Evolutionary conservation across 768 basidiomycete species (phyloP).

Genomic region (Boletus pseudo-olivaceus): DNA sequence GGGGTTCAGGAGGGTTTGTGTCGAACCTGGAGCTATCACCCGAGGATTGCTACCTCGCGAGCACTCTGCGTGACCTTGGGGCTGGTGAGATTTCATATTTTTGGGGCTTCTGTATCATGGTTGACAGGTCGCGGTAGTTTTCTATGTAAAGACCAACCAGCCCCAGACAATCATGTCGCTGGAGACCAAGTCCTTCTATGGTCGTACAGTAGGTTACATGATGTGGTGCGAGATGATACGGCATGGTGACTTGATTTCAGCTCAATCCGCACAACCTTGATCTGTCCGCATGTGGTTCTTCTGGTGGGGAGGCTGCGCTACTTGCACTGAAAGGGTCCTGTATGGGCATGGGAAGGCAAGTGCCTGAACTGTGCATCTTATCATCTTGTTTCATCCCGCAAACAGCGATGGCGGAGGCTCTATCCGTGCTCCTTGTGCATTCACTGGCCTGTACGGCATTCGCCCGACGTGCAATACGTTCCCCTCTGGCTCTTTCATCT

Average conservation of each 20-base stretch:
- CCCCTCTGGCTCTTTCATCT: constrained; percentile 13
- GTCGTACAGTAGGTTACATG: constrained; percentile 23
- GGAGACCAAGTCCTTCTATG: constrained; percentile 33
- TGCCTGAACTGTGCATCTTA: constrained; percentile 7
- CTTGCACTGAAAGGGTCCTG: constrained; percentile 44
- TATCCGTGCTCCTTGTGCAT: constrained; percentile 38
- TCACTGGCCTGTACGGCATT: constrained; percentile 41
- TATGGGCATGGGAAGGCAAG: constrained; percentile 42
- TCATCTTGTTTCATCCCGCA: background rate
- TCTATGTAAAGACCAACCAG: constrained; percentile 43
- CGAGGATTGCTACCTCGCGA: constrained; percentile 30
- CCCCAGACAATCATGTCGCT: constrained; percentile 42
- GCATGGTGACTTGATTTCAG: constrained; percentile 17
- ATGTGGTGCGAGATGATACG: fast-evolving
- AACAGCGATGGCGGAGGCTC: constrained; percentile 35
- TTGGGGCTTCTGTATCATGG: background rate
- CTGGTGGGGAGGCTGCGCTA: constrained; percentile 50
- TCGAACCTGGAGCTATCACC: constrained; percentile 22
- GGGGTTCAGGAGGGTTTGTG: constrained; percentile 35
- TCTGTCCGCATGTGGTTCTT: constrained; percentile 49
- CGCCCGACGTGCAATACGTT: constrained; percentile 37
- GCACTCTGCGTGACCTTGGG: constrained; percentile 39
- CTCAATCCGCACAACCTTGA: constrained; percentile 44
- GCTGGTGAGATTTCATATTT: constrained; percentile 30
- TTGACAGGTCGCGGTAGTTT: constrained; percentile 26